Base-by-base conservation (phyloP, 2,329 filamentous ascomycete genomes). In the Cladophialophora yegresii region DNA sequence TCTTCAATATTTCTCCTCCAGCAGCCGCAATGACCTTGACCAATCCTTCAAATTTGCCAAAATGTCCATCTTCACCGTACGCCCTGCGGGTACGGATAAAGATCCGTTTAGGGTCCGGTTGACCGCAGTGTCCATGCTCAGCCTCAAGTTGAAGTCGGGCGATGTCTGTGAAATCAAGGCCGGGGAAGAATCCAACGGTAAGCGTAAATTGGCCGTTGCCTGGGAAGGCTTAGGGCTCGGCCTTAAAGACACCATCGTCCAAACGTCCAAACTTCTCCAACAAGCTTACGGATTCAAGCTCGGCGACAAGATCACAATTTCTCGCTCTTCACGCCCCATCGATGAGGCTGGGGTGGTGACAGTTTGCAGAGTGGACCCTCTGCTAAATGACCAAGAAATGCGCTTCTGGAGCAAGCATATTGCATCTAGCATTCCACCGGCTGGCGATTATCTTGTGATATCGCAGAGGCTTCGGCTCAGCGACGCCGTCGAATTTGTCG, bases 261-360 rank as follows among this genome's bases (percentile, higher is more conserved):
- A 93, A 80, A 85, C 91, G 79, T 88, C 90, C 23, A 88, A 90
- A 67, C 82, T 86, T 5, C 85, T 96, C 60, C 88, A 90, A 67
- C 88, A 90, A 40, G 84, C 86, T 6, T 89, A 89, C 69, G 86
- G 85, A 0, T 84, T 96, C 70, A 88, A 89, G 66, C 80, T 95
- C 3, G 87, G 87, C 16, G 89, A 92, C 55, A 84, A 86, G 57
- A 80, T 96, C 54, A 81, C 83, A 7, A 83, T 93, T 26, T 79
- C 82, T 1, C 82, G 78, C 66, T 81, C 83, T 9, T 81, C 81
- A 7, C 78, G 77, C 1, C 70, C 78, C 1, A 76, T 89, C 10
- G 79, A 82, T 0, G 82, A 84, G 23, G 85, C 87, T 5, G 79
- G 83, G 3, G 79, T 82, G 30, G 80, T 93, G 2, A 77, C 84